Evolutionary conservation across 805 yeast genomes (phyloP), one percentile per base, ranked within the genome.

Genomic region (Saccharomycopsis sp.): DNA sequence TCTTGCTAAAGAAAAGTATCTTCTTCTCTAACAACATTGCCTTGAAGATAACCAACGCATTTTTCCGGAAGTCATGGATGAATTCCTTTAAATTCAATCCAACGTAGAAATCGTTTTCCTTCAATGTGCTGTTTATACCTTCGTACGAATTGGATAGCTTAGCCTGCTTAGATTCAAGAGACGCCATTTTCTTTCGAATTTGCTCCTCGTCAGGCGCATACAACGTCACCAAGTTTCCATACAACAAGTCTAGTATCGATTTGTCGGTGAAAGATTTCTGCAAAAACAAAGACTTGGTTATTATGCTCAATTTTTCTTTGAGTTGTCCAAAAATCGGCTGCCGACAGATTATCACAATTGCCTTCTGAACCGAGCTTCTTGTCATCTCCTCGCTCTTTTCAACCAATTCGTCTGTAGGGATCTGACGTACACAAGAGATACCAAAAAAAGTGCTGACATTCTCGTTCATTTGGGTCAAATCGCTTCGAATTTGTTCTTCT

Each of bases 311-410:
- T 69, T 94, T 94, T 65, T 94, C 97, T 66, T 86, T 87, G 58
- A 94, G 82, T 61, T 91, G 96, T 14, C 88, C 86, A 66, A 89
- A 90, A 1, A 94, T 82, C 1, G 99, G 98, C 68, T 87, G 86
- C 59, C 89, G 79, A 2, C 88, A 80, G n/a, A 94, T 80, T 44
- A 94, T 84, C 3, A 94, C 97, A 29, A 94, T 81, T 0, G 96
- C 85, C 67, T 94, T 94, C 66, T 94, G 99, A 2, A 94, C 91
- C 0, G 90, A 84, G 1, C 96, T 87, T 57, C 99, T 75, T 0
- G 95, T 89, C 29, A 87, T 80, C 59, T 87, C 91, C 14, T 79
- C 78, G 56, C 81, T 78, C 56, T 79, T 74, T 57, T 75, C 77
- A 2, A 79, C 67, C 57, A 92, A 73, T 29, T 84, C 85, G 29